Percentiles rank a stretch among this genome's conserved stretches.
Conservation (phyloP, 345 rosid species). For the Laguncularia racemosa region DNA sequence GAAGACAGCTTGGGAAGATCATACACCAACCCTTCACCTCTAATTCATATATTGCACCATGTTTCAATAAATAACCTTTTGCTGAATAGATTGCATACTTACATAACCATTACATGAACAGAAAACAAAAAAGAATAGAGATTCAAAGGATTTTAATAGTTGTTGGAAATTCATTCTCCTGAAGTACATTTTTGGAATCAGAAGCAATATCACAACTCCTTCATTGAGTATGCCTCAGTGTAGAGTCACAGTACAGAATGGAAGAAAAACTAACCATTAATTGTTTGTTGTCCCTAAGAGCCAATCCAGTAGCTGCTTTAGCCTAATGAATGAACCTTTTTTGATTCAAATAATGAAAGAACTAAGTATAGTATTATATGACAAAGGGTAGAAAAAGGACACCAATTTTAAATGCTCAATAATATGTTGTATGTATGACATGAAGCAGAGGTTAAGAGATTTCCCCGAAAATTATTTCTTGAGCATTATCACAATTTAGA, state of each 20-base stretch:
- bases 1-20: no score
- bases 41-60: no score
- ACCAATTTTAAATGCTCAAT: no score
- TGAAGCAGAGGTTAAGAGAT: no score
- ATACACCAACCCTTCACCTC: no score
- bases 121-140: background rate
- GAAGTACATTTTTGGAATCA: conserved; percentile 18
- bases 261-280: conserved; percentile 50
- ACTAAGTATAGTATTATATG: no score
- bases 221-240: conserved; percentile 1
- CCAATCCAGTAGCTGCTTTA: conserved; percentile 57
- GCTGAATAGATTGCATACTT: conserved; percentile 1
- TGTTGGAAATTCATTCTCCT: conserved; percentile 96
- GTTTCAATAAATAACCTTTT: no score
- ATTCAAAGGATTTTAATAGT: conserved; percentile 1
- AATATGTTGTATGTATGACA: no score
- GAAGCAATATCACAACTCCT: conserved; percentile 10
- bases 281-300: conserved; percentile 54
- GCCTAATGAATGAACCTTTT: conserved; percentile 38
- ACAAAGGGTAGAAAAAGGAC: no score
- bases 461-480: no score
- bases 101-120: background rate
- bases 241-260: background rate
- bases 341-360: no score
- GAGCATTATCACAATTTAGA: no score